Base-by-base conservation (phyloP, 2,329 filamentous ascomycete species). In the Ceratocystis lukuohia region DNA sequence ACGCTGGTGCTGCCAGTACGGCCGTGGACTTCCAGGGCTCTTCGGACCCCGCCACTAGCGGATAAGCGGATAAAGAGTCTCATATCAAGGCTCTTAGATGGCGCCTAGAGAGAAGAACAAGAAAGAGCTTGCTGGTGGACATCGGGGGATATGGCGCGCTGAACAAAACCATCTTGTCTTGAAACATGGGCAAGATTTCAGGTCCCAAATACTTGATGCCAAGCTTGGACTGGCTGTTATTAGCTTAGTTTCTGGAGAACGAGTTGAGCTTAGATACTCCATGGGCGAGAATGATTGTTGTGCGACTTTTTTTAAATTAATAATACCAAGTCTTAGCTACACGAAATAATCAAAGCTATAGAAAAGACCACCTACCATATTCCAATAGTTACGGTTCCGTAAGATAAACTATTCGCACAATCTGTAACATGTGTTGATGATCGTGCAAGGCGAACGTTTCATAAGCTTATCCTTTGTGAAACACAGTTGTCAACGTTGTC, bases 1-100 rank as follows among this genome's bases (percentile, higher is more conserved):
- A 71, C 2, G 74, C 74, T 12, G 76, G 76, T 45, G 66, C 75
- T 68, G 67, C 72, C 41, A 77, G 75, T 69, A 70, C 74, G 69
- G 71, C 72, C 61, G 73, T 79, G 22, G 68, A 74, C 64, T 78
- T 78, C 69, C 62, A 71, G 64, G 74, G 69, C 41, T 64, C 61
- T 22, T 69, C 68, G 2, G 45, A 67, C 20, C 67, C 67, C 33
- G 41, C 50, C 45, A 12, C 6, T 17, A 61, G 65, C 63, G 48
- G 41, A 12, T 65, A 64, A 57, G 46, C 30, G 5, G 22, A 15
- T 15, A 28, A 1, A 48, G 22, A 7, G 12, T 41, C 28, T 30
- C 17, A 45, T 8, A 8, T 33, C 28, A n/a, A 50, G 5, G 17
- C 1, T 12, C 20, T 62, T 56, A 22, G 22, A 20, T 10, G 30